A percentile compares a stretch with the other conserved stretches of the same genome.
phyloP scores from a whole-genome alignment of 768 basidiomycete species.

The Panellus pusillus region DNA sequence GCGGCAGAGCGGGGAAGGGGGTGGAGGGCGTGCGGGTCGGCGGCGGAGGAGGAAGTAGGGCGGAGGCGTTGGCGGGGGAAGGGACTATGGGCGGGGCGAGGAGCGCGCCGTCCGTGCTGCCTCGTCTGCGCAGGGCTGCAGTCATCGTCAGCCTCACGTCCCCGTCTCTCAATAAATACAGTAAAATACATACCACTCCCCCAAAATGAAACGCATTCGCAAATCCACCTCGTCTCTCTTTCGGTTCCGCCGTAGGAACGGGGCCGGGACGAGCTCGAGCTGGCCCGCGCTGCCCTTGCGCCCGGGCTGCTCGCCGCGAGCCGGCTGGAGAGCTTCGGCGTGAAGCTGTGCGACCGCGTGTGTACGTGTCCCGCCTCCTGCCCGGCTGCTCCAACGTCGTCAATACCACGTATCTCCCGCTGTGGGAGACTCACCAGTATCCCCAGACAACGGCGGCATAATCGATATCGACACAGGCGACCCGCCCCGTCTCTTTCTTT shows the following conservation, averaged over 20 bases:
- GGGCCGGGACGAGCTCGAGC: conserved; percentile 29
- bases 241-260: neutral
- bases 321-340: conserved; percentile 70
- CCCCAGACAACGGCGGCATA: conserved; percentile 17
- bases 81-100: conserved; percentile 16
- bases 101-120: neutral
- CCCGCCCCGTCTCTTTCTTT: neutral
- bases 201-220: conserved; percentile 11
- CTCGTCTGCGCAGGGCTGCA: conserved; percentile 2
- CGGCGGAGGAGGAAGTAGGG: conserved; percentile 8
- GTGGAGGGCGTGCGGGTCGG: conserved; percentile 31
- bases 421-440: neutral
- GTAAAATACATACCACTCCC: too few relatives aligned
- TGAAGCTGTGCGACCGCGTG: conserved; percentile 67
- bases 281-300: conserved; percentile 50
- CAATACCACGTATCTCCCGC: too few relatives aligned
- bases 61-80: conserved; percentile 12
- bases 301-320: conserved; percentile 52
- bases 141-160: neutral
- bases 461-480: conserved; percentile 23
- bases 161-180: neutral
- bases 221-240: conserved; percentile 7
- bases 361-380: conserved; percentile 42
- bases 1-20: conserved; percentile 43
- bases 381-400: neutral